Conservation (phyloP, 2,329 filamentous ascomycete genomes). For the Tothia fuscella region DNA sequence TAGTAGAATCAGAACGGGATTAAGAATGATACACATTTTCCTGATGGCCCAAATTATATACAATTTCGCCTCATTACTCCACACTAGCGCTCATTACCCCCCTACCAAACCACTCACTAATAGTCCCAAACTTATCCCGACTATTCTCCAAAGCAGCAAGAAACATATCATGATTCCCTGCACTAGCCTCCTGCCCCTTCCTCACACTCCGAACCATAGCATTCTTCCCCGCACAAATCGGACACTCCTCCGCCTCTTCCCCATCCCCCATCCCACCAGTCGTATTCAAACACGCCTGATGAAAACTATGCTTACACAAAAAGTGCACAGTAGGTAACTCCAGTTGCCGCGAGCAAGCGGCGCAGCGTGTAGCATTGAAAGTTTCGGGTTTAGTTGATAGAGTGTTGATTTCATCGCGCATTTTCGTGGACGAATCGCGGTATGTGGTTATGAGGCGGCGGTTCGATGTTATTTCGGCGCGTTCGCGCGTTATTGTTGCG, state of each 20-base stretch:
- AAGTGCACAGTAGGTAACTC: slow-evolving; percentile 92
- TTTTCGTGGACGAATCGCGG: slow-evolving; percentile 67
- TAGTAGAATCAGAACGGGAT: too few relatives aligned
- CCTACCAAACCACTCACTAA: slow-evolving; percentile 89
- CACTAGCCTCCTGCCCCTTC: slow-evolving; percentile 73
- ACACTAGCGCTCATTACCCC: slow-evolving; percentile 61
- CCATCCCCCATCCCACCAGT: slow-evolving; percentile 39
- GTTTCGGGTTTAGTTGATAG: slow-evolving; percentile 70
- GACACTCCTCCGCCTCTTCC: slow-evolving; percentile 64
- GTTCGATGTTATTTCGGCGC: slow-evolving; percentile 70
- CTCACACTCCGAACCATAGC: slow-evolving; percentile 81
- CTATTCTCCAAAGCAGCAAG: slow-evolving; percentile 64
- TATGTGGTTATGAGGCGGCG: slow-evolving; percentile 73
- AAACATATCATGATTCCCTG: slow-evolving; percentile 82
- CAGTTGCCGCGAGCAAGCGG: slow-evolving; percentile 63
- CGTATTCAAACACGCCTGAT: slow-evolving; percentile 73
- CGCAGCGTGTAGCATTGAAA: slow-evolving; percentile 83
- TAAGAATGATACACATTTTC: too few relatives aligned
- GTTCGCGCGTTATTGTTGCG: slow-evolving; percentile 77
- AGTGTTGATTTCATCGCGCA: slow-evolving; percentile 65
- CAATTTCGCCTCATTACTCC: background rate
- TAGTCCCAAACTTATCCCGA: slow-evolving; percentile 74
- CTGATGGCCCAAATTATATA: slow-evolving; percentile 2
- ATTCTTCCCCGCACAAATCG: slow-evolving; percentile 72
- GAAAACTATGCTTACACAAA: slow-evolving; percentile 92